These are phyloP conservation scores for Vicia villosa DNA, from an alignment of 306 rosid genomes.

Conservation along the genomic window DNA sequence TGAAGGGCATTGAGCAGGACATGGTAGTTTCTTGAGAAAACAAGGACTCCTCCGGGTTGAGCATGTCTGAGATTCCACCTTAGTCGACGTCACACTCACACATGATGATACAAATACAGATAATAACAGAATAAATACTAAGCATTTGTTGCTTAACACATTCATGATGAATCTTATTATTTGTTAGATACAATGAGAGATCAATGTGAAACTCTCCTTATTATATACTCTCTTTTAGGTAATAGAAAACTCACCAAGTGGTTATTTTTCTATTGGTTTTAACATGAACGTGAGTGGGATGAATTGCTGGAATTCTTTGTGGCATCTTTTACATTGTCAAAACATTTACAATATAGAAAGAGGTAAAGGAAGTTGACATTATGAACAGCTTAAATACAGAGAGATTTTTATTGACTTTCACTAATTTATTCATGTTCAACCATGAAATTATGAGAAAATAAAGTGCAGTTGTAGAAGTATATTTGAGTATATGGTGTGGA, in stretches of 20 bases:
- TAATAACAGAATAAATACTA: constrained; percentile 35
- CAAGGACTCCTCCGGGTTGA: constrained; percentile 45
- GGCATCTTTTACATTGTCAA: constrained; percentile 33
- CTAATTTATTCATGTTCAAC: neutral
- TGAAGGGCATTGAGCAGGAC: constrained; percentile 64
- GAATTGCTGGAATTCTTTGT: constrained; percentile 5
- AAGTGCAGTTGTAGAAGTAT: neutral
- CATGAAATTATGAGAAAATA: neutral
- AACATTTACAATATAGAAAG: neutral
- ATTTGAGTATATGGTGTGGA: neutral
- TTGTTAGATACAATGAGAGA: constrained; percentile 20
- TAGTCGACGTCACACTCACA: constrained; percentile 40
- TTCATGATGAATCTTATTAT: constrained; percentile 42
- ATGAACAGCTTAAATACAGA: neutral
- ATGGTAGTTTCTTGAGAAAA: constrained; percentile 43
- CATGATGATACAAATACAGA: constrained; percentile 30
- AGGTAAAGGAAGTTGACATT: constrained; percentile 31
- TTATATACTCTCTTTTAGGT: neutral
- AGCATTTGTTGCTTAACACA: constrained; percentile 27
- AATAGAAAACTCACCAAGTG: constrained; percentile 39
- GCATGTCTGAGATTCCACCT: constrained; percentile 46
- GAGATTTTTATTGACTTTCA: neutral
- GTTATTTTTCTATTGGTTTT: constrained; percentile 30
- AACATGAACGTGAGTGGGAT: constrained; percentile 1
- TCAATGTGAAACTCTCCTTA: constrained; percentile 3